Conservation (phyloP, 805 yeast species). For the Ogataea nitratoaversa region DNA sequence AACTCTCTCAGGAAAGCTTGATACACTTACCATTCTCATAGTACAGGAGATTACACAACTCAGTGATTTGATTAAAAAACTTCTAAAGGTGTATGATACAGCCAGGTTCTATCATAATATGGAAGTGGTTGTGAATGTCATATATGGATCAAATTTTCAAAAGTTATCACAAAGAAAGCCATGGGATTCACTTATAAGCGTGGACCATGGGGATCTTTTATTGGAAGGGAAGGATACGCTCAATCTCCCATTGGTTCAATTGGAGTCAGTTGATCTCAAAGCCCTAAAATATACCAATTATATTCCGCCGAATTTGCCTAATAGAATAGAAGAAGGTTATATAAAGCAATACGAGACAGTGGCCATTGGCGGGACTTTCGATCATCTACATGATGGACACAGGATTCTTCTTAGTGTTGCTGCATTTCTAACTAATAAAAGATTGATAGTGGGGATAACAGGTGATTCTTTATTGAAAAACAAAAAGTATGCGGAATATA, state of each 20-base stretch:
- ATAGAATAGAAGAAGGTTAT: background rate
- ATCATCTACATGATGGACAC: constrained; percentile 95
- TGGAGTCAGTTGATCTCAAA: background rate
- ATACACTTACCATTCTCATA: constrained; percentile 10
- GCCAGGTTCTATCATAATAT: constrained; percentile 11
- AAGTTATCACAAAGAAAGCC: background rate
- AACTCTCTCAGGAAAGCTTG: background rate
- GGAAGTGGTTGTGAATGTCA: constrained; percentile 4
- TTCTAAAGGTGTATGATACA: constrained; percentile 15
- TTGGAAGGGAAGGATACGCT: background rate
- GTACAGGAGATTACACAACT: constrained; percentile 17
- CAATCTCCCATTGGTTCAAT: background rate
- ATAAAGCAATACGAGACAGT: constrained; percentile 12
- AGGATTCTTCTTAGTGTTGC: constrained; percentile 75
- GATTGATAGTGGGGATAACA: constrained; percentile 78
- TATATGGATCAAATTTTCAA: constrained; percentile 10
- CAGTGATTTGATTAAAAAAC: constrained; percentile 2
- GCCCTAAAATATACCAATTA: too few species aligned
- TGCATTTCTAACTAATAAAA: constrained; percentile 50
- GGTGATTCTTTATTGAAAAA: constrained; percentile 68
- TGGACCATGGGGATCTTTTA: background rate
- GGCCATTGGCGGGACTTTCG: constrained; percentile 96
- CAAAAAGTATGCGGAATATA: constrained; percentile 63
- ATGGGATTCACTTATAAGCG: constrained; percentile 4
- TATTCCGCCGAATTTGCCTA: background rate